Evolutionary conservation across 305 asterid species (phyloP), one percentile per base, ranked within the genome.

Genomic region (Striga hermonthica): DNA sequence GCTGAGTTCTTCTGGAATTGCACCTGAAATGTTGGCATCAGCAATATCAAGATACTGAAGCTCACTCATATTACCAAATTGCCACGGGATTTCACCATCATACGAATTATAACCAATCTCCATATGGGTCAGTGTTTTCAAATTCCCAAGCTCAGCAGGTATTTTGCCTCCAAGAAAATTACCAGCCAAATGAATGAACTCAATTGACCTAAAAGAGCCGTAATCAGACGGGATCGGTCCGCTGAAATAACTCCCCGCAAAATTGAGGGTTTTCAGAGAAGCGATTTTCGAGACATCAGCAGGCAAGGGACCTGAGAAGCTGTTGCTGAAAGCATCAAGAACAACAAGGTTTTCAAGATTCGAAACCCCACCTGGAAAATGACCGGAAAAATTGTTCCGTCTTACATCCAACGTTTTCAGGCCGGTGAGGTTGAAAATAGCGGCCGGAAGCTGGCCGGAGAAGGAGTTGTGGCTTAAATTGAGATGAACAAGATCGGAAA

Each of bases 251-350:
- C 98, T 92, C 81, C 98, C 98, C 0, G 98, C 98, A 67, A 93
- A 90, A 76, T 93, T 93, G 48, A 93, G 64, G 45, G 76, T 76
- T 74, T 69, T 76, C 54, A 92, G 91, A 1, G 85, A 71, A 67
- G 72, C 75, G 40, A 89, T 62, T 40, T 59, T 36, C 0, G 96
- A 79, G 37, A 81, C 83, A 15, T 86, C 98, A 0, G 70, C 38
- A 0, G 98, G 97, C 14, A 92, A 79, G 9, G 80, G 79, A 0
- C 98, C 98, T 0, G 96, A 79, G 72, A 92, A 92, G 78, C 97
- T 87, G 77, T 92, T 92, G 75, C 98, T 92, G 76, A 93, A 88
- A 60, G 96, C 98, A 78, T 93, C 96, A 75, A 93, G 97, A 74
- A 78, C 83, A 34, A 72, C 81, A 40, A 93, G 76, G 34, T 74